Conservation (phyloP, 306 rosid species). For the Rosa chinensis region DNA sequence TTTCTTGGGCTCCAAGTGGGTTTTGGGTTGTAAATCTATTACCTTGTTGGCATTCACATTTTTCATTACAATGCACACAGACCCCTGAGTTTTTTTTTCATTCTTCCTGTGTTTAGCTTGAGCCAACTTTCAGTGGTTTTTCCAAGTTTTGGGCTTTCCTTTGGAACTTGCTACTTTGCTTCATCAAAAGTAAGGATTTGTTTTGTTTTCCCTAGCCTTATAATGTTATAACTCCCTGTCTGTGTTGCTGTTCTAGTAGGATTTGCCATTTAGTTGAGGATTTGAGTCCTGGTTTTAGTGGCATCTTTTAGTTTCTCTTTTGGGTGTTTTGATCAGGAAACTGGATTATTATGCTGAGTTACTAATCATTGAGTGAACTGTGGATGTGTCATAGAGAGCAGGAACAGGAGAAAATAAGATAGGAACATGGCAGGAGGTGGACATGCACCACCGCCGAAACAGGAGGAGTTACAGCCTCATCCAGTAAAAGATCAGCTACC, state of each 20-base stretch:
- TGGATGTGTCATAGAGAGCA: slow-evolving; percentile 19
- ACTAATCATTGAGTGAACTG: not conserved
- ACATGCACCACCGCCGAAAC: slow-evolving; percentile 83
- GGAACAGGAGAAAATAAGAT: slow-evolving; percentile 15
- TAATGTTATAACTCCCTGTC: not conserved
- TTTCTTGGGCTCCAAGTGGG: slow-evolving; percentile 58
- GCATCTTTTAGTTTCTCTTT: not conserved
- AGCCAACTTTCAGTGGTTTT: slow-evolving; percentile 25
- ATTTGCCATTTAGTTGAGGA: slow-evolving; percentile 12
- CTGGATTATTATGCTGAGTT: slow-evolving; percentile 1
- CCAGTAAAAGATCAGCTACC: slow-evolving; percentile 90
- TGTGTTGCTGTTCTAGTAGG: not conserved
- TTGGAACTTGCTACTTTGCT: not conserved
- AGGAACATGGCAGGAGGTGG: slow-evolving; percentile 59
- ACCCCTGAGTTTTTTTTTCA: slow-evolving; percentile 22
- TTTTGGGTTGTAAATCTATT: slow-evolving; percentile 37
- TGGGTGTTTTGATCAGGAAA: slow-evolving; percentile 13
- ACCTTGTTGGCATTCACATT: slow-evolving; percentile 27
- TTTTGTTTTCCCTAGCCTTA: slow-evolving; percentile 4
- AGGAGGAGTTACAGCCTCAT: slow-evolving; percentile 88
- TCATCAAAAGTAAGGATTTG: slow-evolving; percentile 14
- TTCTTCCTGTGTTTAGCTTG: slow-evolving; percentile 18
- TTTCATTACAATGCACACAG: slow-evolving; percentile 21
- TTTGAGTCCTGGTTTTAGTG: slow-evolving; percentile 18
- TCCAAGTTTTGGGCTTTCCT: slow-evolving; percentile 10